Evolutionary conservation across 2,329 filamentous ascomycete species (phyloP), one percentile per base, ranked within the genome.

Genomic region (Thermomyces lanuginosus): DNA sequence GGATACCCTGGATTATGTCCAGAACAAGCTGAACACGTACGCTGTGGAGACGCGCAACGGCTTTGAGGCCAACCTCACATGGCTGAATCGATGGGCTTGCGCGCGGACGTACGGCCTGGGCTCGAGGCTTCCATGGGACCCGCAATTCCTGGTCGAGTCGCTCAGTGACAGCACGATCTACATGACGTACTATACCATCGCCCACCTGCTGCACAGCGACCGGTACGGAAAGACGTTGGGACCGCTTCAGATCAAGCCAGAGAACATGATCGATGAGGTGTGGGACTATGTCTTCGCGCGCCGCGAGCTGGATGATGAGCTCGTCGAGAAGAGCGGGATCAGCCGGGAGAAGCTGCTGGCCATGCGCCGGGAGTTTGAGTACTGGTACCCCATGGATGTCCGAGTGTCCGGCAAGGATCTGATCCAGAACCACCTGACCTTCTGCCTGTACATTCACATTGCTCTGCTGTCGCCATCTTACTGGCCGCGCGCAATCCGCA

Each of bases 41-140:
- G 71, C 65, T n/a, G 51, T 61, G 16, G 79, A 84, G 48, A 76
- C 81, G 25, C 76, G 73, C 54, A 70, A 84, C 48, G 71, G 70
- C 5, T 92, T 95, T 49, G 72, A 83, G 51, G 75, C 76, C 38
- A 84, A 86, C 20, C 63, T 98, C 22, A 73, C 76, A 51, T 98
- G 89, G 89, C 66, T 98, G 36, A 82, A 80, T 49, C 80, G 89
- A 51, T 98, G 89, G 89, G 86, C 89, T 21, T 93, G 84, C 48
- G 80, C 82, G 26, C 69, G 89, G 49, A 81, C 78, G 6, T 98
- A 83, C 42, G 89, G 89, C 48, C 68, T 95, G 24, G 89, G 89
- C 24, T 89, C 86, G 4, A 89, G 83, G 58, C 70, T 98, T 23
- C 89, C 89, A 6, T 98, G 89, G 84, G 89, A 95, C 43, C 68